phyloP scores from a whole-genome alignment of 1,284 basidiomycete genomes.

The Sutorius eximius region DNA sequence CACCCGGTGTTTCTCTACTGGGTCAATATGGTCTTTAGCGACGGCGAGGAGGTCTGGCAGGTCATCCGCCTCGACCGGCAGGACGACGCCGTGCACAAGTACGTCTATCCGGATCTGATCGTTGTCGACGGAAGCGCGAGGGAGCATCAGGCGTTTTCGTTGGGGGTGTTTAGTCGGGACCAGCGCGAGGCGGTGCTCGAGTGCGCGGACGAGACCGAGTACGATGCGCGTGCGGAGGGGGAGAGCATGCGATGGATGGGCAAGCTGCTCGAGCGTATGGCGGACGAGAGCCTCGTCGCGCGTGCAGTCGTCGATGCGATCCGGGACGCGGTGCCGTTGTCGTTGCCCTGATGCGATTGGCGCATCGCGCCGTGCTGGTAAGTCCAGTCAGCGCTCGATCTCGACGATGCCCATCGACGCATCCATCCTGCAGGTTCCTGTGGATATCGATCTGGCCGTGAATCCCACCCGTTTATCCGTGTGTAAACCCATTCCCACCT shows the following conservation, averaged over 20 bases:
- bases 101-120: slow-evolving; percentile 32
- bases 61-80: slow-evolving; percentile 25
- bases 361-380: not conserved
- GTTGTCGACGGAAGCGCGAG: slow-evolving; percentile 22
- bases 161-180: slow-evolving; percentile 25
- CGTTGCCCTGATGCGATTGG: slow-evolving; percentile 1
- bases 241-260: slow-evolving; percentile 22
- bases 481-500: not conserved
- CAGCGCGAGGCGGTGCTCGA: slow-evolving; percentile 29
- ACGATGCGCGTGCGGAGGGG: slow-evolving; percentile 10
- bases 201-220: slow-evolving; percentile 28
- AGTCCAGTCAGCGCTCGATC: not conserved
- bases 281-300: slow-evolving; percentile 11
- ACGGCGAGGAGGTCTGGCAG: slow-evolving; percentile 31
- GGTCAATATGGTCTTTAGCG: slow-evolving; percentile 24
- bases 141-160: slow-evolving; percentile 9
- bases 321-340: not conserved
- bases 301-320: slow-evolving; percentile 14
- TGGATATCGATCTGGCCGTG: no score
- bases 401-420: no score
- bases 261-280: slow-evolving; percentile 21
- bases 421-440: no score
- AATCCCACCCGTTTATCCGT: no score
- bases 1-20: slow-evolving; percentile 26
- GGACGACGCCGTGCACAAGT: slow-evolving; percentile 8